Evolutionary conservation across 2,329 filamentous ascomycete species (phyloP).

Genomic region (Trichoderma koningiopsis): DNA sequence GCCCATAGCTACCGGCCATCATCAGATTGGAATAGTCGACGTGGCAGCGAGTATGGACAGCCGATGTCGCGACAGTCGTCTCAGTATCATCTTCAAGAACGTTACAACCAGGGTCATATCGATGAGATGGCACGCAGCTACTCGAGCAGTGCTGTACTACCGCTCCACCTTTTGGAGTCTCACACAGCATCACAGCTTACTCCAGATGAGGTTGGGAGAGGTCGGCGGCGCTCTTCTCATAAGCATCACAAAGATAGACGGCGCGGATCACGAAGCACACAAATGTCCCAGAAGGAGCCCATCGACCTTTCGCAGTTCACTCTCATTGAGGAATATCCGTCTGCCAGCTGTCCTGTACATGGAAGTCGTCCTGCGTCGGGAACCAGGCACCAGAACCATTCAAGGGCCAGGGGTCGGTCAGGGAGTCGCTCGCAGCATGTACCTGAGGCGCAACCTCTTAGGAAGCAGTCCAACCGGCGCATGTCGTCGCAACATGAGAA

Average conservation of each 20-base stretch:
- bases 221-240: constrained; percentile 23
- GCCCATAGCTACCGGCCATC: constrained; percentile 10
- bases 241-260: constrained; percentile 11
- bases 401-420: constrained; percentile 19
- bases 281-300: constrained; percentile 19
- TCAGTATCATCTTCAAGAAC: constrained; percentile 13
- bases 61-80: constrained; percentile 22
- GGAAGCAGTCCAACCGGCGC: constrained; percentile 3
- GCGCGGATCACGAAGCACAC: constrained; percentile 20
- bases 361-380: constrained; percentile 30
- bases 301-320: constrained; percentile 32
- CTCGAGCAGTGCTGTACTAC: constrained; percentile 16
- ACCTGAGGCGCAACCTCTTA: background rate
- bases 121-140: constrained; percentile 9
- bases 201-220: constrained; percentile 19
- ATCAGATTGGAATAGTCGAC: constrained; percentile 16
- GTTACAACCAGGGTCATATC: background rate
- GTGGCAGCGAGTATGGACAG: background rate
- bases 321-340: constrained; percentile 32
- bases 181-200: background rate
- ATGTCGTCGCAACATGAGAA: background rate
- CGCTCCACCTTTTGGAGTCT: background rate
- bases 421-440: constrained; percentile 19
- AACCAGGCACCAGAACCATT: constrained; percentile 20
- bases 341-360: constrained; percentile 31